Evolutionary conservation across 306 rosid species (phyloP), one percentile per base, ranked within the genome.

Genomic region (Bauhinia variegata): DNA sequence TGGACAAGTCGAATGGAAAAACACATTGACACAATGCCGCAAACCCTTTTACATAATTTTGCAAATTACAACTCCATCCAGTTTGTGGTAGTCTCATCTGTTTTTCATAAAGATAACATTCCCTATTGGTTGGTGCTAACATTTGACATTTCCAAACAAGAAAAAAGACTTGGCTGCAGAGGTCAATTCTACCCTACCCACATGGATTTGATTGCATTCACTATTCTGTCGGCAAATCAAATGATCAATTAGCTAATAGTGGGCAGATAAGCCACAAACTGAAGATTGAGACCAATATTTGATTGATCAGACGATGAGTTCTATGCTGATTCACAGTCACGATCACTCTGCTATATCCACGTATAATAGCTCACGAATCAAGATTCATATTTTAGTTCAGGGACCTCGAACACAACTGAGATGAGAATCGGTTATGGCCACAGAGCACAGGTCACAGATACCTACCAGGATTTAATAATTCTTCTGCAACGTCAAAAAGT

Each of bases 121-220:
- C 41, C 41, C 41, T 8, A 36, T 2, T 46, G 16, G 9, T 2
- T 46, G 16, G 9, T 53, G 57, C 23, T 46, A 56, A 47, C 44
- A 70, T 39, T 16, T 63, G 60, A 56, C 50, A 62, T 4, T 44
- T 60, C 5, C 47, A 51, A 72, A 59, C 47, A 19, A 60, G 36
- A 17, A 55, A 49, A 5, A 15, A 52, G 36, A 11, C 60, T 76
- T 74, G 34, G 30, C 75, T 82, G 79, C 89, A 86, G 61, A 81
- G 69, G 46, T 80, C 85, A 55, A 56, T 49, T 52, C 91, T 93
- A 16, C 77, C 96, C 1, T 88, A 77, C 83, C 87, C 30, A 87
- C 89, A 41, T 89, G 87, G n/a, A 92, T 58, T 79, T 87, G 91
- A 75, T 85, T 87, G 82, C 89, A 92, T 55, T 92, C 93, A n/a